Evolutionary conservation across 805 yeast genomes (phyloP).

Genomic region (Candida pini): DNA sequence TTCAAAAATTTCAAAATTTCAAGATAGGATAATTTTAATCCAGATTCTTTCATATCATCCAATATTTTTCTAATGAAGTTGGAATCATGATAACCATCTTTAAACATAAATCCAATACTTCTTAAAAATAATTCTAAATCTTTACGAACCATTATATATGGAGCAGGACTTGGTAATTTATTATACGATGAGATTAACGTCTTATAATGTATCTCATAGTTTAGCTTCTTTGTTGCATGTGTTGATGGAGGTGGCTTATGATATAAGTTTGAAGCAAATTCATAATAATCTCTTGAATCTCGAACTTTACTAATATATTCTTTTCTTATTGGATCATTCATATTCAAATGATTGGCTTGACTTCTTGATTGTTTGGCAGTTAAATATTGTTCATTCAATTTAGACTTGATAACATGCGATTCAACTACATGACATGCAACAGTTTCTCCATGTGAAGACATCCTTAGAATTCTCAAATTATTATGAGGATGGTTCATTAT

Average conservation of each 20-base stretch:
- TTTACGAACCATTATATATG: neutral
- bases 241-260: no score
- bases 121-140: neutral
- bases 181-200: neutral
- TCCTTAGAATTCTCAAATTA: neutral
- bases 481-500: neutral
- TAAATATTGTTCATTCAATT: neutral
- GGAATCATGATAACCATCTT: neutral
- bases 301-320: neutral
- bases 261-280: neutral
- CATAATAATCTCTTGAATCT: neutral
- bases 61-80: neutral
- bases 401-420: neutral
- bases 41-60: neutral
- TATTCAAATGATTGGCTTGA: neutral
- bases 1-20: neutral
- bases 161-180: neutral
- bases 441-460: neutral
- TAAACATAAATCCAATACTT: neutral
- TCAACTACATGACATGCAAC: neutral
- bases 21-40: neutral
- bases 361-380: neutral
- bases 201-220: neutral
- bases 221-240: no score
- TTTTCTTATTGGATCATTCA: neutral